Evolutionary conservation across 169 alveolate species (phyloP).

Genomic region (Eimeria necatrix): DNA sequence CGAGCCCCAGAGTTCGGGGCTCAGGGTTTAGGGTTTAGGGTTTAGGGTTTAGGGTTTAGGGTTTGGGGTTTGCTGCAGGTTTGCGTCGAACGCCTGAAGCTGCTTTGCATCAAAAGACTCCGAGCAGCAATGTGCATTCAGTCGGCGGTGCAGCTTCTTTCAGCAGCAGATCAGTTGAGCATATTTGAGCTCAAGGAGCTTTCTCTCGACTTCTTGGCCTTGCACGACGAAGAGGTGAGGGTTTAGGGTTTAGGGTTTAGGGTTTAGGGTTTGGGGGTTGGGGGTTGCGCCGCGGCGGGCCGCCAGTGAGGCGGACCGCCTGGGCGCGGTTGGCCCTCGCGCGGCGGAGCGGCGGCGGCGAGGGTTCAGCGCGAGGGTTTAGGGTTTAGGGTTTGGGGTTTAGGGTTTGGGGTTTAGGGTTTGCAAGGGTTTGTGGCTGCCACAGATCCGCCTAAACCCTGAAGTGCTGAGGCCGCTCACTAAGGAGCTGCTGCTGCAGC

Average conservation of each 20-base stretch:
- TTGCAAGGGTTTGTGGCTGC: neutral
- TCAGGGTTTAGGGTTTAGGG: constrained; percentile 8
- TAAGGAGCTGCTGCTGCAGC: constrained; percentile 68
- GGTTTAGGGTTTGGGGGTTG: neutral
- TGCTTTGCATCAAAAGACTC: constrained; percentile 85
- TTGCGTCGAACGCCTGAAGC: constrained; percentile 86
- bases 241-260: constrained; percentile 13
- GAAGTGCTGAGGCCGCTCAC: constrained; percentile 19
- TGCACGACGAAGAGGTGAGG: constrained; percentile 50
- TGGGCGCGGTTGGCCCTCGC: too few relatives aligned
- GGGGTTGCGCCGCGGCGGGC: neutral
- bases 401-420: neutral
- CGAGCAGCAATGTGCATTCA: constrained; percentile 78
- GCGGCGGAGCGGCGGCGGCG: too few relatives aligned
- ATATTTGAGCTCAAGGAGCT: constrained; percentile 78
- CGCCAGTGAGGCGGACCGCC: too few relatives aligned
- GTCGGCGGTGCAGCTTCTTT: constrained; percentile 83
- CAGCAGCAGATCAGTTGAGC: constrained; percentile 81
- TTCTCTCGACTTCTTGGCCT: constrained; percentile 81
- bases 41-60: neutral
- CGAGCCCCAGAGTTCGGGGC: neutral
- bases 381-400: neutral
- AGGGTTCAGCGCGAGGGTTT: neutral
- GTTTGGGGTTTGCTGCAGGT: constrained; percentile 38
- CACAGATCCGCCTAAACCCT: constrained; percentile 27